Evolutionary conservation across 257 asterid genomes (phyloP).

Genomic region (Apocynum venetum): DNA sequence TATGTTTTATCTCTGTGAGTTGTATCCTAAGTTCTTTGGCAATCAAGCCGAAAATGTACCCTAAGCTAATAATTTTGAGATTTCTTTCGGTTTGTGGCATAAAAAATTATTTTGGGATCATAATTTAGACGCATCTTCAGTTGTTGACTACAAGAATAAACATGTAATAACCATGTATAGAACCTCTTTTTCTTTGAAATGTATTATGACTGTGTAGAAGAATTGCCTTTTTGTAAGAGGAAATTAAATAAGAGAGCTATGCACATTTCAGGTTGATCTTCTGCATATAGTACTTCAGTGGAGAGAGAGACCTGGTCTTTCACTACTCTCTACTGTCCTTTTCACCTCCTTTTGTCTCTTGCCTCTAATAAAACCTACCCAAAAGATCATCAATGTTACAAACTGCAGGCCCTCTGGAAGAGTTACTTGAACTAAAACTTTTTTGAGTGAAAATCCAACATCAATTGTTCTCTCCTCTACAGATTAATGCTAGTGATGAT

Average conservation of each 20-base stretch:
- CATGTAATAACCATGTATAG: neutral
- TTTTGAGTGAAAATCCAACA: neutral
- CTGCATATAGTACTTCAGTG: neutral
- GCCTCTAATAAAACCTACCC: neutral
- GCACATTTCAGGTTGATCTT: constrained; percentile 1
- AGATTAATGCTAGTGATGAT: constrained; percentile 99
- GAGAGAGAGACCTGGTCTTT: neutral
- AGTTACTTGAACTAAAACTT: neutral
- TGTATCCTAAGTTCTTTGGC: neutral
- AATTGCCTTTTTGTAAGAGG: neutral
- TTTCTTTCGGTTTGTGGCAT: neutral
- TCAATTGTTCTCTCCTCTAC: constrained; percentile 29
- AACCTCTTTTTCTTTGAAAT: neutral
- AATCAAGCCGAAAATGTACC: neutral
- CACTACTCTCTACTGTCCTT: neutral
- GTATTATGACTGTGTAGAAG: neutral
- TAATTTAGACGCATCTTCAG: neutral
- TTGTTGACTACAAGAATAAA: neutral
- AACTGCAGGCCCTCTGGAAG: neutral
- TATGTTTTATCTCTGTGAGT: neutral
- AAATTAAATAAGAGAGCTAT: neutral
- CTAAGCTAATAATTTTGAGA: neutral
- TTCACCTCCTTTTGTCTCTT: neutral
- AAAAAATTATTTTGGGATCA: neutral
- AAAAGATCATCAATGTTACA: neutral